Evolutionary conservation across 345 rosid species (phyloP).

Genomic region (Eucalyptus victrix): DNA sequence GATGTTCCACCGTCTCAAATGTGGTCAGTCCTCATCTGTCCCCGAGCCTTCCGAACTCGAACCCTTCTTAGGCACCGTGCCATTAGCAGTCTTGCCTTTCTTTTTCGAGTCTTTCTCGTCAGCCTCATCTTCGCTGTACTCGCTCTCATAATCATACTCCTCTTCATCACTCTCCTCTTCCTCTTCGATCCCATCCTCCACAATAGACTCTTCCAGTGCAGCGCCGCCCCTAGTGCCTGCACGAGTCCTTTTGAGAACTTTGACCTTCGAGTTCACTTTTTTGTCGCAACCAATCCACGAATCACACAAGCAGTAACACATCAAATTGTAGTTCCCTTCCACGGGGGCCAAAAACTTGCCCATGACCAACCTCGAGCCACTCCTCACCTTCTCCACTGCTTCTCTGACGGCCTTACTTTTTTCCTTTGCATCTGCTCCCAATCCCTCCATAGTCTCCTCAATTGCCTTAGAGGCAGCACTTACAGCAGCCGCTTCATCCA

Average conservation of each 20-base stretch:
- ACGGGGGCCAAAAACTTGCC: constrained; percentile 81
- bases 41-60: constrained; percentile 65
- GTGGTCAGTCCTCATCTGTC: constrained; percentile 42
- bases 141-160: constrained; percentile 85
- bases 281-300: constrained; percentile 95
- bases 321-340: constrained; percentile 84
- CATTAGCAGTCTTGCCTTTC: constrained; percentile 47
- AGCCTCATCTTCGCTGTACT: constrained; percentile 89
- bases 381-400: constrained; percentile 70
- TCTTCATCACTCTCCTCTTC: constrained; percentile 90
- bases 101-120: constrained; percentile 53
- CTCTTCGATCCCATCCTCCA: constrained; percentile 88
- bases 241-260: constrained; percentile 74
- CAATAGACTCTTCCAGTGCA: constrained; percentile 49
- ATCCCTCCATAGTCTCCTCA: constrained; percentile 88
- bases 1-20: neutral
- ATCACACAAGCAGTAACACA: constrained; percentile 83
- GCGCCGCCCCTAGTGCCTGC: constrained; percentile 66
- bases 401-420: constrained; percentile 49
- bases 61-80: constrained; percentile 26
- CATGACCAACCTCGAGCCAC: constrained; percentile 81
- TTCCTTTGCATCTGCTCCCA: constrained; percentile 74
- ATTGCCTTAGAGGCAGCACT: constrained; percentile 82
- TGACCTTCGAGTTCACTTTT: constrained; percentile 55
- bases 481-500: constrained; percentile 83